Conservation (phyloP, 768 basidiomycete genomes). For the Lactarius pseudohatsudake region DNA sequence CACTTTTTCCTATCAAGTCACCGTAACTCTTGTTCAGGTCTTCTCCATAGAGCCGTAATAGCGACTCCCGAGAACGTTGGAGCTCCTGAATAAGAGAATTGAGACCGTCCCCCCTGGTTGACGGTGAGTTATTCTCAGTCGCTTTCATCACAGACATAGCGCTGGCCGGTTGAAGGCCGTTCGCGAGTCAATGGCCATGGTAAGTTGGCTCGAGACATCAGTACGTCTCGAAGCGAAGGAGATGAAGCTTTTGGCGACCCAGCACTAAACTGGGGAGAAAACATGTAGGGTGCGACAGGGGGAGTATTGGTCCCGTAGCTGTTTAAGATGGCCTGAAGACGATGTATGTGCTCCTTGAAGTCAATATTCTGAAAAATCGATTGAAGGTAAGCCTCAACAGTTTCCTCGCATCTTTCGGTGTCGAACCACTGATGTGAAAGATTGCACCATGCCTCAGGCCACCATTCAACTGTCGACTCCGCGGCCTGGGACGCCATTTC, state of each 20-base stretch:
- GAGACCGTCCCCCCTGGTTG: not conserved
- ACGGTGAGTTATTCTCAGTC: not conserved
- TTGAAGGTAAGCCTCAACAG: not conserved
- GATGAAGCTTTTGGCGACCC: not conserved
- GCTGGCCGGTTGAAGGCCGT: not conserved
- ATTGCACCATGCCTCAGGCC: not conserved
- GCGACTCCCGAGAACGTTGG: not conserved
- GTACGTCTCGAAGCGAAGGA: not conserved
- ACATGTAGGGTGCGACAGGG: not conserved
- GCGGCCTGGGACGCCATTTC: not conserved
- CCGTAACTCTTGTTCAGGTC: slow-evolving; percentile 2
- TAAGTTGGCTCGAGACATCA: not conserved
- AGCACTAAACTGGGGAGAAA: not conserved
- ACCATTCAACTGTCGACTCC: slow-evolving; percentile 28
- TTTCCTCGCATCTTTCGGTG: not conserved
- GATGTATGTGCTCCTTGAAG: not conserved
- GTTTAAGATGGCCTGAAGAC: not conserved
- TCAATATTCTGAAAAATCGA: not conserved
- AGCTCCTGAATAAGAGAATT: slow-evolving; percentile 5
- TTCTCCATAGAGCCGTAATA: slow-evolving; percentile 11
- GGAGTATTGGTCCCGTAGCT: not conserved
- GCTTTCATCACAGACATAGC: not conserved
- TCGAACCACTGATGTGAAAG: not conserved
- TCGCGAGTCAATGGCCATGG: not conserved
- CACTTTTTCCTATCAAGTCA: not conserved